Conservation (phyloP, 352 stramenopile genomes). For the Phytophthora brassicae region DNA sequence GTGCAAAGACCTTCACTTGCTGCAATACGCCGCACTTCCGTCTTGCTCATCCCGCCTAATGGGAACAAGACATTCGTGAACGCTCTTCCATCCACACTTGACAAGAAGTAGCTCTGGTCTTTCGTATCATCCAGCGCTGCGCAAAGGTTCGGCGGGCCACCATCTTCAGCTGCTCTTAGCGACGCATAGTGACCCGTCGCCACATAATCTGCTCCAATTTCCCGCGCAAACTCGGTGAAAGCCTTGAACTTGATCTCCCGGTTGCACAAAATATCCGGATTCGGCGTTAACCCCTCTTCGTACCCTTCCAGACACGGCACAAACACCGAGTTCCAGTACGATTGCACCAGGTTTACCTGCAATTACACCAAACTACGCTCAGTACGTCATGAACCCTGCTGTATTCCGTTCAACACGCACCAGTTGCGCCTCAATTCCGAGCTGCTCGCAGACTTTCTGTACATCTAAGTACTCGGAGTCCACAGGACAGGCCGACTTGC, state of each 20-base stretch:
- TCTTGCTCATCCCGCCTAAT: constrained; percentile 92
- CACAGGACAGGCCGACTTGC: constrained; percentile 74
- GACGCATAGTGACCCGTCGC: constrained; percentile 97
- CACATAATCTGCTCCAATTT: constrained; percentile 88
- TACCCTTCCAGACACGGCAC: constrained; percentile 94
- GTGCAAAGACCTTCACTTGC: constrained; percentile 78
- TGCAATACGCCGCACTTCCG: constrained; percentile 91
- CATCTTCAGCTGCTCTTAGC: constrained; percentile 42
- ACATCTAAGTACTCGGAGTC: constrained; percentile 94
- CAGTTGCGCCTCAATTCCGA: constrained; percentile 90
- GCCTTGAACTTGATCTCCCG: constrained; percentile 98
- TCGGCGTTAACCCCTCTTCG: constrained; percentile 86
- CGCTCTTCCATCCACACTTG: constrained; percentile 64
- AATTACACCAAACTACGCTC: constrained; percentile 9
- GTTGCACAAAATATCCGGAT: constrained; percentile 97
- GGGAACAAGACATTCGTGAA: constrained; percentile 94
- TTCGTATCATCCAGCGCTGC: constrained; percentile 88
- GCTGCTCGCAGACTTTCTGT: constrained; percentile 87
- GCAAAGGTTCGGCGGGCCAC: constrained; percentile 65
- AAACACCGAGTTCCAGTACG: constrained; percentile 99
- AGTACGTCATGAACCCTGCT: not conserved
- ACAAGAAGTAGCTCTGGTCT: constrained; percentile 98
- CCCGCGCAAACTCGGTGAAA: constrained; percentile 91
- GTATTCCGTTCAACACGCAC: constrained; percentile 12
- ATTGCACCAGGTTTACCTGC: constrained; percentile 89